Evolutionary conservation across 495 filamentous ascomycete genomes (phyloP).

Genomic region (Wilcoxina mikolae): DNA sequence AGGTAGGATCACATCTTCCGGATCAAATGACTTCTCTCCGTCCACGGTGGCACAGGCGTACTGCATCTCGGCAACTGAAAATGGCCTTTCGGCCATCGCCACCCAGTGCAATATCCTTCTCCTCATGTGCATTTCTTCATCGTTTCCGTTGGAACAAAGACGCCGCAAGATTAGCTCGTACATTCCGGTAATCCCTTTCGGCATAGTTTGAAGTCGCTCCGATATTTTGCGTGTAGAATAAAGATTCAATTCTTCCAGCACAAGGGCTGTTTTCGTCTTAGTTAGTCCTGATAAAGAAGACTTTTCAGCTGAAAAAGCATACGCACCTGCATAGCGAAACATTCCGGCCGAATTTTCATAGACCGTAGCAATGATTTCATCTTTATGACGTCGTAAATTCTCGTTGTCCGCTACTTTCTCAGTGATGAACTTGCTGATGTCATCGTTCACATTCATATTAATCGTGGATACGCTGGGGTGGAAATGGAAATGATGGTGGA

Average conservation of each 20-base stretch:
- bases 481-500: too few species aligned
- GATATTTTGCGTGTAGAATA: background rate
- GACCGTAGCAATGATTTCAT: too few species aligned
- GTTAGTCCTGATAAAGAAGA: too few species aligned
- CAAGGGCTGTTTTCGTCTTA: conserved; percentile 1
- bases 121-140: background rate
- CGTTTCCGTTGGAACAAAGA: background rate
- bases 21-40: conserved; percentile 6
- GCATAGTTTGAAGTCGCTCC: conserved; percentile 2
- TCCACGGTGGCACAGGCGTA: background rate
- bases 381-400: too few species aligned
- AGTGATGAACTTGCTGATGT: too few species aligned
- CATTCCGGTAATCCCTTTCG: conserved; percentile 7
- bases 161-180: conserved; percentile 10
- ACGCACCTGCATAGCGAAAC: too few species aligned
- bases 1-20: conserved; percentile 2
- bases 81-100: conserved; percentile 6
- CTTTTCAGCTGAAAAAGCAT: too few species aligned
- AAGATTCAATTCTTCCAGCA: conserved; percentile 6
- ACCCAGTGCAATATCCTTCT: conserved; percentile 2
- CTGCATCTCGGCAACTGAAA: conserved; percentile 1
- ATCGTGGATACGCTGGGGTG: too few species aligned
- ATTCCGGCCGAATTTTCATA: too few species aligned
- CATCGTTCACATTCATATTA: too few species aligned
- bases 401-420: too few species aligned